These are phyloP conservation scores for Candida chilensis DNA, from an alignment of 805 yeast genomes.

Conservation along the genomic window DNA sequence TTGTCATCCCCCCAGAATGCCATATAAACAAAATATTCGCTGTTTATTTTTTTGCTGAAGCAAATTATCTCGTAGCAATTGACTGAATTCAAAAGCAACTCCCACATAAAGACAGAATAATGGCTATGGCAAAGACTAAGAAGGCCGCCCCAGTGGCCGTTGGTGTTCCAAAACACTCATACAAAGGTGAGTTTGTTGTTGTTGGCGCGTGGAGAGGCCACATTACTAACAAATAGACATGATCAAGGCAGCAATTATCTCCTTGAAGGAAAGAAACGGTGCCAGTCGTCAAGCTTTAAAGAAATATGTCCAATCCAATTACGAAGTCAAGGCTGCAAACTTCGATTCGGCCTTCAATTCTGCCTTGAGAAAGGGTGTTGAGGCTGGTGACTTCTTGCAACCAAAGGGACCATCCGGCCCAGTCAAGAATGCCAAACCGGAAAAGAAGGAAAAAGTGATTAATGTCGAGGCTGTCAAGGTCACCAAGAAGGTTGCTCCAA, in stretches of 20 bases:
- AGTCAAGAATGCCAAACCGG: conserved; percentile 47
- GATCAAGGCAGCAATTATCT: conserved; percentile 58
- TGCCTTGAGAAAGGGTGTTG: conserved; percentile 77
- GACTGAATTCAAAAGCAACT: too few relatives aligned
- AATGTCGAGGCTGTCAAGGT: background rate
- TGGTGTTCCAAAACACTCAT: conserved; percentile 24
- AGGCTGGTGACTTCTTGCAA: conserved; percentile 65
- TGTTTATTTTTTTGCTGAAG: too few relatives aligned
- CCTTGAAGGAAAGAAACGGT: conserved; percentile 76
- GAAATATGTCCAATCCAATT: conserved; percentile 65
- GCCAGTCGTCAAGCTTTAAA: conserved; percentile 83
- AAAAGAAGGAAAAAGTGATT: conserved; percentile 13
- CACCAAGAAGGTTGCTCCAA: conserved; percentile 13
- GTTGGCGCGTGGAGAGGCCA: background rate
- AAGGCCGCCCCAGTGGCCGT: conserved; percentile 11
- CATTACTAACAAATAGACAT: conserved; percentile 30
- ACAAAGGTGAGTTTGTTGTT: conserved; percentile 31
- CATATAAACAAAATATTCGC: too few relatives aligned
- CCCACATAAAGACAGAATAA: conserved; percentile 7
- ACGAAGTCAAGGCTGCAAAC: conserved; percentile 46
- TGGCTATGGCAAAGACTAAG: conserved; percentile 28
- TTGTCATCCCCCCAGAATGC: too few relatives aligned
- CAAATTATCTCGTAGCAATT: too few relatives aligned
- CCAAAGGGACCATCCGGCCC: conserved; percentile 92
- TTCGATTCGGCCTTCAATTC: conserved; percentile 71